Evolutionary conservation across 352 stramenopile genomes (phyloP), one percentile per base, ranked within the genome.

Genomic region (Phytophthora quininea): DNA sequence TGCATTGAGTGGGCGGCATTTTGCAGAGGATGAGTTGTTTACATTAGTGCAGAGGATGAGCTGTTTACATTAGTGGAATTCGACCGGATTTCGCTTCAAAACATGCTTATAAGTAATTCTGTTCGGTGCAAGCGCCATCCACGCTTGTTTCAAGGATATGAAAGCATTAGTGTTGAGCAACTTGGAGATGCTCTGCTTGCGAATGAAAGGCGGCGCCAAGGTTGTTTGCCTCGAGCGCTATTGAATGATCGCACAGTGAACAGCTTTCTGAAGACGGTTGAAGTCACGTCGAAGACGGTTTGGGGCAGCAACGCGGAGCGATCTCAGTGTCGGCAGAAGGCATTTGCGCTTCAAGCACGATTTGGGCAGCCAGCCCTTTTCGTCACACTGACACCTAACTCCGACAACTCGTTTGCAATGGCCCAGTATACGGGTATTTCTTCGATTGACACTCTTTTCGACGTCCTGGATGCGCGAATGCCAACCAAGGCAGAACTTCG

Each of bases 11-110:
- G 10, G n/a, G 7, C 62, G 62, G 1, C 47, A 38, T 15, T 69
- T 69, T 50, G 62, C 54, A 6, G 54, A 69, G 24, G 38, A 69
- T 47, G 54, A 64, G 48, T 31, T 63, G 3, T 69, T 69, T 46
- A 32, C 37, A 30, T 47, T 69, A 48, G 31, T 58, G 1, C 54
- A 6, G 54, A 69, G 24, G 38, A 69, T 47, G 54, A 64, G 48
- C 38, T 63, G 3, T 69, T 69, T 46, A 32, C 37, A 30, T 47
- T 69, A 48, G 31, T 58, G 1, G 57, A 35, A 5, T 69, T 69
- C 32, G 54, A 64, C 31, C 29, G 38, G 3, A 32, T 69, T 37
- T 63, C 62, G 2, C 19, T 59, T 52, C 38, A 37, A 24, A 56
- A 57, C 10, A 65, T 70, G 62, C 58, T 53, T 24, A 49, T 29